Base-by-base conservation (phyloP, 116 monocot genomes). In the Zostera marina region DNA sequence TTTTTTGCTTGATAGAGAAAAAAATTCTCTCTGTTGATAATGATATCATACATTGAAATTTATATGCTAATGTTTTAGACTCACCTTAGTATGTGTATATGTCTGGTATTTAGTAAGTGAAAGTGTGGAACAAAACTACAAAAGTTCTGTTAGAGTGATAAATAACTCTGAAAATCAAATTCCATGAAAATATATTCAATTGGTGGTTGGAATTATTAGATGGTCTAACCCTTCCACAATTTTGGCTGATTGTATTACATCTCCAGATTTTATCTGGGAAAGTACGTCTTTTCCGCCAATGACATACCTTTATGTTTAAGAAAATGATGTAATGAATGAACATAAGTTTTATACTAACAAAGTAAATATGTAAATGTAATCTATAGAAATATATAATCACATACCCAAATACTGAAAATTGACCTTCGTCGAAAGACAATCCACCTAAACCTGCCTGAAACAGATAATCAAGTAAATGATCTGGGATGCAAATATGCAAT, bases 341-440 rank as follows among this genome's bases (percentile, higher is more conserved):
- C 21, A 51, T 3, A 5, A 46, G n/a, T n/a, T n/a, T n/a, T n/a
- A 1, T 13, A 51, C 51, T 9, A 51, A 51, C 16, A 21, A 51
- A 12, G 8, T 15, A 19, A 51, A 51, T 19, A n/a, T n/a, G n/a
- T n/a, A n/a, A n/a, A n/a, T n/a, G n/a, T 51, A 19, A 2, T 19
- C 16, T 8, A 51, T 13, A 51, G 8, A 15, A 3, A 46, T 5
- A 19, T 3, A 47, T 52, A 20, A 55, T 19, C 47, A 15, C 59
- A 26, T 83, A 92, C 92, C 92, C 87, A 22, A 92, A 81, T 38
- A 92, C 92, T 40, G 92, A 92, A 67, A 92, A 92, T 63, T 92
- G 92, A 8, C 92, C 92, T 78, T 92, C 92, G 42, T 92, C 92
- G 66, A 92, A 92, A 47, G 92, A 86, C 53, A 87, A 61, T 41